Evolutionary conservation across 1,139 yeast species (phyloP).

Genomic region (Eremothecium cymbalariae): DNA sequence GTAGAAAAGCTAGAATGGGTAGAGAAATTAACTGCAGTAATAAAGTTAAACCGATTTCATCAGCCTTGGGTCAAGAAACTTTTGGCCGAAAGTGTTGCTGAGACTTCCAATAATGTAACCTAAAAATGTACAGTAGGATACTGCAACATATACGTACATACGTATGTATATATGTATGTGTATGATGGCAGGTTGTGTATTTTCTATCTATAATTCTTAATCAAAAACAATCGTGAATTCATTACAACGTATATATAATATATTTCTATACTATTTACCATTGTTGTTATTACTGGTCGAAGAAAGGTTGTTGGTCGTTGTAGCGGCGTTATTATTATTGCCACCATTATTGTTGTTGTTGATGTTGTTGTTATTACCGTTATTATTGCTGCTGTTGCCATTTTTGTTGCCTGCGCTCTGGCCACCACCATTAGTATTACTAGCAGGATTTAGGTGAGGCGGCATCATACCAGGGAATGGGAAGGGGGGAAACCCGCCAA

Average conservation of each 20-base stretch:
- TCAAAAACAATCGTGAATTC: no score
- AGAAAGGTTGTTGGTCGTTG: no score
- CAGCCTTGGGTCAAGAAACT: constrained; percentile 62
- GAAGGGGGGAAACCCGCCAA: constrained; percentile 33
- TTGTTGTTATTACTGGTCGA: background rate
- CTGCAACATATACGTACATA: no score
- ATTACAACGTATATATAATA: background rate
- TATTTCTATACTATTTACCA: background rate
- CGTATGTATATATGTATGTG: background rate
- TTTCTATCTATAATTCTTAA: no score
- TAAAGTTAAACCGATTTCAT: constrained; percentile 43
- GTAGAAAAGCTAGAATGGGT: constrained; percentile 55
- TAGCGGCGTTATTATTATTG: no score
- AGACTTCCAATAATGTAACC: no score
- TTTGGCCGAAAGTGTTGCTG: constrained; percentile 8
- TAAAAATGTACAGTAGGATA: no score
- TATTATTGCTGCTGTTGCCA: constrained; percentile 10
- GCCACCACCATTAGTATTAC: background rate
- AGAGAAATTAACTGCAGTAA: constrained; percentile 42
- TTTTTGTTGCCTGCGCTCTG: constrained; percentile 1
- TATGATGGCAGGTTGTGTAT: no score
- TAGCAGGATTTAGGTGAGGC: constrained; percentile 11
- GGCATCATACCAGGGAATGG: constrained; percentile 33
- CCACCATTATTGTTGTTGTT: constrained; percentile 7
- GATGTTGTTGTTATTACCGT: constrained; percentile 10